These are phyloP conservation scores for Russula compacta DNA, from an alignment of 768 basidiomycete species.

Conservation along the genomic window DNA sequence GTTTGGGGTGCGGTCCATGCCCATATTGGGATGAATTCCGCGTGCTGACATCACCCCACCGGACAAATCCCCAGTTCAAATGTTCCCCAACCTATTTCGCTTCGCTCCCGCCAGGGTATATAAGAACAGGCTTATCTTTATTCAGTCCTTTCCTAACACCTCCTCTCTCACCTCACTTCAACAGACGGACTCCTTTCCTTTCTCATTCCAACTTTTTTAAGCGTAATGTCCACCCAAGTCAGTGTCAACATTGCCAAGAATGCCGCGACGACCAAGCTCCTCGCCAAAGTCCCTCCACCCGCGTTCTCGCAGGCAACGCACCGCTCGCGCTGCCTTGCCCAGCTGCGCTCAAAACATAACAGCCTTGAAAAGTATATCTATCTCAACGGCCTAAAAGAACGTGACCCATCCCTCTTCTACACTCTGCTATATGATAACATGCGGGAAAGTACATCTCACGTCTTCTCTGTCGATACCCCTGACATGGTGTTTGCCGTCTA, in stretches of 20 bases:
- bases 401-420: slow-evolving; percentile 73
- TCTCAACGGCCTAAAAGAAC: slow-evolving; percentile 63
- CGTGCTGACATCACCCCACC: slow-evolving; percentile 10
- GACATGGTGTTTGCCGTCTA: not conserved
- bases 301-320: slow-evolving; percentile 36
- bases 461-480: not conserved
- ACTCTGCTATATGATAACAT: slow-evolving; percentile 63
- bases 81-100: slow-evolving; percentile 5
- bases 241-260: slow-evolving; percentile 9
- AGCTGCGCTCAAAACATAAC: slow-evolving; percentile 66
- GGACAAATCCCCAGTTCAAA: not conserved
- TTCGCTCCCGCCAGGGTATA: not conserved
- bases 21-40: slow-evolving; percentile 6
- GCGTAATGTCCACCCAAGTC: slow-evolving; percentile 14
- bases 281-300: slow-evolving; percentile 16
- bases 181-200: not conserved
- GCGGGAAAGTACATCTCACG: slow-evolving; percentile 35
- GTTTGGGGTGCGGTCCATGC: not conserved
- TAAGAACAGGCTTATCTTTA: not conserved
- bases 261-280: slow-evolving; percentile 7
- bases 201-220: not conserved
- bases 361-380: slow-evolving; percentile 81
- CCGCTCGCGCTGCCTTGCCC: slow-evolving; percentile 47
- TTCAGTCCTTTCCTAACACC: not conserved
- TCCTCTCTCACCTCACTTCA: not conserved